Evolutionary conservation across 495 filamentous ascomycete genomes (phyloP).

Genomic region (Annulohypoxylon nitens): DNA sequence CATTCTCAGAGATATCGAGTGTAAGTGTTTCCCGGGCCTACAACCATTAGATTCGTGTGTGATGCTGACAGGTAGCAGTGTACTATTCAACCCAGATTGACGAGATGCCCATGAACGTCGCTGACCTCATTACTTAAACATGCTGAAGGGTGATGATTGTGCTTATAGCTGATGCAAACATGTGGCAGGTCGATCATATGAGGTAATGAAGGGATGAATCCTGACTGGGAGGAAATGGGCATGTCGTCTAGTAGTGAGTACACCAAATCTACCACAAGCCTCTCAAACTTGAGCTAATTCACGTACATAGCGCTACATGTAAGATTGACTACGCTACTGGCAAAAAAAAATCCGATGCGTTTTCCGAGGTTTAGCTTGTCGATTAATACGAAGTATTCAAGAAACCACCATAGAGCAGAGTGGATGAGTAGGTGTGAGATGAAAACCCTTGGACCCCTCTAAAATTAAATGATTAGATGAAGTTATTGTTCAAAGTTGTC

Average conservation of each 20-base stretch:
- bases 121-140: constrained; percentile 66
- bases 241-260: constrained; percentile 49
- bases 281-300: constrained; percentile 19
- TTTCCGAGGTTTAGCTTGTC: not conserved
- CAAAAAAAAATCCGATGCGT: constrained; percentile 9
- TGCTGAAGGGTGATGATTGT: not conserved
- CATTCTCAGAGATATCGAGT: constrained; percentile 96
- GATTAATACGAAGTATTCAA: not conserved
- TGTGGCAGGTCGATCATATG: constrained; percentile 28
- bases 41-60: not conserved
- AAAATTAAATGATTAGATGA: not conserved
- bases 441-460: not conserved
- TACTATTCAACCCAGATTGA: constrained; percentile 99
- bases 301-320: constrained; percentile 40
- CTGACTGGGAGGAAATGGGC: constrained; percentile 52
- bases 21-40: constrained; percentile 56
- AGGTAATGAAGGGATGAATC: constrained; percentile 27
- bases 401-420: not conserved
- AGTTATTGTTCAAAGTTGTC: not conserved
- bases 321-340: constrained; percentile 22
- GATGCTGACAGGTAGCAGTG: constrained; percentile 64
- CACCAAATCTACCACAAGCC: not conserved
- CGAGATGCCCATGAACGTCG: constrained; percentile 99
- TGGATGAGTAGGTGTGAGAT: constrained; percentile 6
- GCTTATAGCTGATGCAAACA: constrained; percentile 26